A percentile compares a stretch with the other conserved stretches of the same genome.
phyloP scores from a whole-genome alignment of 345 rosid species.

The Eucalyptus cloeziana region DNA sequence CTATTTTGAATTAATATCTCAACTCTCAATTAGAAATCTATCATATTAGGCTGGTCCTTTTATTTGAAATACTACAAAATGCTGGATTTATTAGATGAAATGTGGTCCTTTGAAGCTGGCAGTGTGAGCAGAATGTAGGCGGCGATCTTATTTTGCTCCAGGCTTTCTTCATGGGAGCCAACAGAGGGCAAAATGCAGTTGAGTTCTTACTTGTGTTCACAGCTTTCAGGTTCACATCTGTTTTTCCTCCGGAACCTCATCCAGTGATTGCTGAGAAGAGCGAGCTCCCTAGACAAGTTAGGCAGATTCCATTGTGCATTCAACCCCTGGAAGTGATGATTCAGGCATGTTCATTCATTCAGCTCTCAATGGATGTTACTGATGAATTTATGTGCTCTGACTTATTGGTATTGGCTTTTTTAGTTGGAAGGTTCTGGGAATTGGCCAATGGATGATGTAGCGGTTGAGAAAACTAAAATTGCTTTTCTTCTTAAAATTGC shows the following conservation, averaged over 20 bases:
- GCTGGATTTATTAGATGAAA: neutral
- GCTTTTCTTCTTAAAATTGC: conserved; percentile 89
- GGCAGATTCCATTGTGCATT: conserved; percentile 43
- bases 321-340: conserved; percentile 84
- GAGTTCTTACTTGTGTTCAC: conserved; percentile 9
- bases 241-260: conserved; percentile 90
- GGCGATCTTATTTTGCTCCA: neutral
- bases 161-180: neutral
- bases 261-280: conserved; percentile 48
- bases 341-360: conserved; percentile 38
- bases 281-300: conserved; percentile 25
- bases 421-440: conserved; percentile 97
- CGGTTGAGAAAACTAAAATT: conserved; percentile 80
- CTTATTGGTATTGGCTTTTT: conserved; percentile 1
- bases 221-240: conserved; percentile 88
- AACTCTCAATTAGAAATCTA: neutral
- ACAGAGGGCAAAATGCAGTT: neutral
- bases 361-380: neutral
- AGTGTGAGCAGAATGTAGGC: neutral
- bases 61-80: neutral
- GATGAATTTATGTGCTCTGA: neutral
- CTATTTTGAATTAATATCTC: neutral
- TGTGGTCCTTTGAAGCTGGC: neutral
- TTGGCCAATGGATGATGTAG: conserved; percentile 87
- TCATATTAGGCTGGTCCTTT: neutral